Conservation (phyloP, 148 eudicot genomes). For the Beta vulgaris region DNA sequence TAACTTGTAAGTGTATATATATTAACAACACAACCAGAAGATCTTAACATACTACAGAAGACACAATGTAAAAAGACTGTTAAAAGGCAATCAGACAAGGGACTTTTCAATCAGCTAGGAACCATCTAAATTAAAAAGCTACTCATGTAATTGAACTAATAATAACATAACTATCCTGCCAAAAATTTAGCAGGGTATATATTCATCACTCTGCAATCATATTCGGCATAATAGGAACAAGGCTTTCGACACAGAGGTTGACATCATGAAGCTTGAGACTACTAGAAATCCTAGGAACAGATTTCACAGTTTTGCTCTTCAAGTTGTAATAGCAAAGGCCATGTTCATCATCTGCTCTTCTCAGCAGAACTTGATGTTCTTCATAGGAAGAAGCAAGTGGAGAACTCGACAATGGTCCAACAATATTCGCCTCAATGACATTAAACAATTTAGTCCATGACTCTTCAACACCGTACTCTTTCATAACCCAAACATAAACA, state of each 20-base stretch:
- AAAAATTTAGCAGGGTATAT: not conserved
- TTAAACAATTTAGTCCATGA: slow-evolving; percentile 6
- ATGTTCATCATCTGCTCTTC: slow-evolving; percentile 7
- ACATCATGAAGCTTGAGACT: not conserved
- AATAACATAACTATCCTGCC: not conserved
- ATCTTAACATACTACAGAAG: not conserved
- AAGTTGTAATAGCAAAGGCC: slow-evolving; percentile 1
- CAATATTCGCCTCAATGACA: not conserved
- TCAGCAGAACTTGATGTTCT: slow-evolving; percentile 12
- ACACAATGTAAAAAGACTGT: not conserved
- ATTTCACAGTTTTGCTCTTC: not conserved
- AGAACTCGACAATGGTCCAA: not conserved
- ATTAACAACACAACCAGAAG: not conserved
- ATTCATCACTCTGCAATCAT: not conserved
- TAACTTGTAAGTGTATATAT: no score
- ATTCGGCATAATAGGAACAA: not conserved
- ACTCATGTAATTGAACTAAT: not conserved
- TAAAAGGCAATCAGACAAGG: not conserved
- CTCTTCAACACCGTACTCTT: slow-evolving; percentile 15
- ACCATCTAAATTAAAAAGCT: not conserved
- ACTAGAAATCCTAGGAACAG: not conserved
- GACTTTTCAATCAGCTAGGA: not conserved
- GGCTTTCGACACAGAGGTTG: slow-evolving; percentile 1
- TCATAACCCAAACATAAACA: slow-evolving; percentile 19
- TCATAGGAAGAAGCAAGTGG: slow-evolving; percentile 1